These are phyloP conservation scores for Pseudogymnoascus pannorum DNA, from an alignment of 2,329 filamentous ascomycete genomes.

Conservation along the genomic window DNA sequence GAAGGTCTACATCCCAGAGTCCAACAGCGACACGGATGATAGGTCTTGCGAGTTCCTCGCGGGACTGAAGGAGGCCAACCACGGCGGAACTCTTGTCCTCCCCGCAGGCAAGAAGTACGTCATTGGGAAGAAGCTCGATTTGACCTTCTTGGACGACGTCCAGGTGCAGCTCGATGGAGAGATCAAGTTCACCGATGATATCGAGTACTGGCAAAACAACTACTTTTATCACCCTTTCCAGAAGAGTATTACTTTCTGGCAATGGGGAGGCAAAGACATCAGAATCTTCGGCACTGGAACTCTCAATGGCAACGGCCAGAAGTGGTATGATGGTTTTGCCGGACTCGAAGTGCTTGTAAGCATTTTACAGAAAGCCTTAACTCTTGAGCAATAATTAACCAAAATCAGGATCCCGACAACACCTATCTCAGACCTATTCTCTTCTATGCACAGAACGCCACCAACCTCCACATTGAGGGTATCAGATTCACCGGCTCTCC, in stretches of 20 bases:
- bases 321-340: conserved; percentile 23
- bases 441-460: conserved; percentile 55
- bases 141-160: conserved; percentile 50
- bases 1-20: conserved; percentile 45
- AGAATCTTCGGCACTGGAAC: conserved; percentile 49
- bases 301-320: conserved; percentile 21
- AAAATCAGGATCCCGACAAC: conserved; percentile 40
- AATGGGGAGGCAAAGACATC: conserved; percentile 55
- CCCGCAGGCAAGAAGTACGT: conserved; percentile 39
- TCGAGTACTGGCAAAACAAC: conserved; percentile 31
- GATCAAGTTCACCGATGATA: conserved; percentile 41
- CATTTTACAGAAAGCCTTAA: not conserved
- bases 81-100: conserved; percentile 47
- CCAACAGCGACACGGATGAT: conserved; percentile 47
- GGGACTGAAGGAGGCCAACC: conserved; percentile 48
- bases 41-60: conserved; percentile 47
- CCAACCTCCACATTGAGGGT: conserved; percentile 48
- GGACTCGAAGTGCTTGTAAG: conserved; percentile 37
- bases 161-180: conserved; percentile 53
- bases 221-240: conserved; percentile 45
- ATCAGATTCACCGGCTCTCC: conserved; percentile 54
- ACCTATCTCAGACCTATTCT: conserved; percentile 51
- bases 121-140: conserved; percentile 51
- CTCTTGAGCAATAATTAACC: conserved; percentile 5
- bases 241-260: conserved; percentile 54